phyloP scores from a whole-genome alignment of 2,329 filamentous ascomycete genomes.

The Trichoderma semiorbis region DNA sequence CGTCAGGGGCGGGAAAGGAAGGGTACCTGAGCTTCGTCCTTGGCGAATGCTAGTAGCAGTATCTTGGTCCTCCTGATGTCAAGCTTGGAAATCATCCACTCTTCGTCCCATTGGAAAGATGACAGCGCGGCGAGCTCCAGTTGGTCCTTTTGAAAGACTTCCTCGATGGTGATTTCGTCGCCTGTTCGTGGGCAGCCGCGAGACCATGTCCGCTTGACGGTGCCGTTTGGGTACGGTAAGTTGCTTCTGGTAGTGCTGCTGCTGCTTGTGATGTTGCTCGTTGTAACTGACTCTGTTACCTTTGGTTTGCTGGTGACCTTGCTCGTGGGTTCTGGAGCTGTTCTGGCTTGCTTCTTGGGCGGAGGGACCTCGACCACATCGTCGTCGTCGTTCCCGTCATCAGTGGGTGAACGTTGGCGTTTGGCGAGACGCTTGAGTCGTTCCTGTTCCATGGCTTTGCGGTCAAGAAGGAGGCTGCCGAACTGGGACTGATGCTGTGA shows the following conservation, averaged over 20 bases:
- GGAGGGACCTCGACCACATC: slow-evolving; percentile 31
- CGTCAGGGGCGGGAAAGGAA: not conserved
- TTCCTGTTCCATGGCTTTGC: slow-evolving; percentile 82
- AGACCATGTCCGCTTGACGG: slow-evolving; percentile 79
- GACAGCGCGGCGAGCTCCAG: slow-evolving; percentile 78
- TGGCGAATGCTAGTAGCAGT: slow-evolving; percentile 56
- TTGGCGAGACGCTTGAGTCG: slow-evolving; percentile 69
- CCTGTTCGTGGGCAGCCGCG: slow-evolving; percentile 55
- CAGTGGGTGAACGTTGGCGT: slow-evolving; percentile 30
- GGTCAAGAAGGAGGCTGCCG: slow-evolving; percentile 58
- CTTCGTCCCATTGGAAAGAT: slow-evolving; percentile 80
- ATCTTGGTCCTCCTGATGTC: slow-evolving; percentile 58
- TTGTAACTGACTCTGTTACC: not conserved
- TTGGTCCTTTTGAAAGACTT: slow-evolving; percentile 70
- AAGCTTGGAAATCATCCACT: slow-evolving; percentile 74
- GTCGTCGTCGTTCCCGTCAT: slow-evolving; percentile 24
- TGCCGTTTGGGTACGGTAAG: slow-evolving; percentile 53
- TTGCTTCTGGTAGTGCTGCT: not conserved
- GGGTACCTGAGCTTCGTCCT: slow-evolving; percentile 49
- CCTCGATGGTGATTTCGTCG: slow-evolving; percentile 83
- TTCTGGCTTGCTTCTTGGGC: slow-evolving; percentile 24
- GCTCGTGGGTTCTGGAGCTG: not conserved
- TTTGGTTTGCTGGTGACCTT: not conserved
- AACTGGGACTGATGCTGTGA: slow-evolving; percentile 18
- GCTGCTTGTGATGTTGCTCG: not conserved